A percentile compares a stretch with the other conserved stretches of the same genome.
Conservation (phyloP, 108 stramenopile genomes). For the Aurantiochytrium sp. region DNA sequence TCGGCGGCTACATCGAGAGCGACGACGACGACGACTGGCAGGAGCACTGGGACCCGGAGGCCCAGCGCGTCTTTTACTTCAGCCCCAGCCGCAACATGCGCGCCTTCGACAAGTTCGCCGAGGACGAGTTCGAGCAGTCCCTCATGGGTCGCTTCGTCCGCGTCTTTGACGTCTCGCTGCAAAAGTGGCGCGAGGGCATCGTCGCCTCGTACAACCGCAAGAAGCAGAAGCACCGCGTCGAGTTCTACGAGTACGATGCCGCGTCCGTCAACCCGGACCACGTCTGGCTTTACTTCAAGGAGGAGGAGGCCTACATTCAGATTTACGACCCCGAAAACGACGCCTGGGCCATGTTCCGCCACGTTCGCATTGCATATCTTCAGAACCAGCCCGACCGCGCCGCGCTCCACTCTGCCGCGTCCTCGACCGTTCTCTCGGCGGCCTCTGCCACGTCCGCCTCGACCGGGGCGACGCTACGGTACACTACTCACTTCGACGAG, state of each 20-base stretch:
- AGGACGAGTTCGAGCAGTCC: not conserved
- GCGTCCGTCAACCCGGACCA: not conserved
- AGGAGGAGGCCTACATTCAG: not conserved
- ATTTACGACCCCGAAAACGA: not conserved
- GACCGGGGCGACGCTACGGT: no score
- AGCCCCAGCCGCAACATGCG: not conserved
- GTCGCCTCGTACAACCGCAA: not conserved
- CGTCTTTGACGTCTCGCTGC: not conserved
- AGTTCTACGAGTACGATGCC: not conserved
- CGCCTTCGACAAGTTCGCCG: not conserved
- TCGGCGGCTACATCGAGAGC: conserved; percentile 1
- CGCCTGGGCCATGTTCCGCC: conserved; percentile 27
- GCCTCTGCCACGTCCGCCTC: no score
- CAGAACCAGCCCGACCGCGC: not conserved
- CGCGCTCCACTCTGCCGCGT: not conserved
- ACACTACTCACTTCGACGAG: not conserved
- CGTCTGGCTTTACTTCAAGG: not conserved
- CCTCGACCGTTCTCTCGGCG: not conserved
- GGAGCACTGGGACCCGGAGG: conserved; percentile 13
- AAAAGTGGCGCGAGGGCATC: not conserved
- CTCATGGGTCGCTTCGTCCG: not conserved
- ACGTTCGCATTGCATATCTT: not conserved
- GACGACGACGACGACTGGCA: conserved; percentile 25
- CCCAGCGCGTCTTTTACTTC: not conserved
- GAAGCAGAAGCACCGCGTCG: conserved; percentile 6